A percentile compares a stretch with the other conserved stretches of the same genome.
Evolutionary conservation across 2,329 filamentous ascomycete genomes (phyloP).

Genomic region (Fonsecaea nubica): DNA sequence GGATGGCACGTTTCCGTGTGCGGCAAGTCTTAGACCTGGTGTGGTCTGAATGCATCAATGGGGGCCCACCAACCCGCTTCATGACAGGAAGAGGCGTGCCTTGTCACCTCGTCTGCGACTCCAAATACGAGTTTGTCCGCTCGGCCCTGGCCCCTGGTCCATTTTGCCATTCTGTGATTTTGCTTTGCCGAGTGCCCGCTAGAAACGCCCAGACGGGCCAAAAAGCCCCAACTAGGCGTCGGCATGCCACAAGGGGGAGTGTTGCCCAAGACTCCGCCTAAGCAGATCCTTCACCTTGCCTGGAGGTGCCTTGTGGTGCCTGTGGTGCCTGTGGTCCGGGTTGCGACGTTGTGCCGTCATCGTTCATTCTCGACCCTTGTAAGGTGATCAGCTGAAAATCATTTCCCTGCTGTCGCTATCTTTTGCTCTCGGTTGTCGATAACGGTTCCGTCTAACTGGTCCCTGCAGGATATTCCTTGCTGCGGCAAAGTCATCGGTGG

Average conservation of each 20-base stretch:
- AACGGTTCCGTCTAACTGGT: background rate
- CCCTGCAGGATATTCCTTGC: slow-evolving; percentile 12
- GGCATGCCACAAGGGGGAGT: slow-evolving; percentile 1
- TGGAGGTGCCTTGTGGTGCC: too few species aligned
- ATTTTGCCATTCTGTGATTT: too few species aligned
- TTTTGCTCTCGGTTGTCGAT: background rate
- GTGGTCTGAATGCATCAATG: slow-evolving; percentile 2
- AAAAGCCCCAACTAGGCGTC: slow-evolving; percentile 10
- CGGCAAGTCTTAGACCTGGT: slow-evolving; percentile 26
- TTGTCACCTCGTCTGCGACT: background rate
- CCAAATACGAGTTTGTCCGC: too few species aligned
- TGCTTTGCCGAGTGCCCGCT: slow-evolving; percentile 19
- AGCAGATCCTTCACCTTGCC: slow-evolving; percentile 3
- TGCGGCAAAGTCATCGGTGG: slow-evolving; percentile 20
- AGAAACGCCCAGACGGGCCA: slow-evolving; percentile 25
- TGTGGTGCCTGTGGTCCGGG: background rate
- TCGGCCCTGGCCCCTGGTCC: too few species aligned
- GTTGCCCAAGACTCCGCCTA: background rate
- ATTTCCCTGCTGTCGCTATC: slow-evolving; percentile 9
- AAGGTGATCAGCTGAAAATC: slow-evolving; percentile 22
- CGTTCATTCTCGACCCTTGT: slow-evolving; percentile 33
- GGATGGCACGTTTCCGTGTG: slow-evolving; percentile 25
- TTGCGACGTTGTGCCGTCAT: slow-evolving; percentile 31
- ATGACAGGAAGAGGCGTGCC: slow-evolving; percentile 8
- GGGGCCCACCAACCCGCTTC: background rate